A percentile compares a stretch with the other conserved stretches of the same genome.
phyloP scores from a whole-genome alignment of 2,329 filamentous ascomycete genomes.

The Pseudocercospora musae region DNA sequence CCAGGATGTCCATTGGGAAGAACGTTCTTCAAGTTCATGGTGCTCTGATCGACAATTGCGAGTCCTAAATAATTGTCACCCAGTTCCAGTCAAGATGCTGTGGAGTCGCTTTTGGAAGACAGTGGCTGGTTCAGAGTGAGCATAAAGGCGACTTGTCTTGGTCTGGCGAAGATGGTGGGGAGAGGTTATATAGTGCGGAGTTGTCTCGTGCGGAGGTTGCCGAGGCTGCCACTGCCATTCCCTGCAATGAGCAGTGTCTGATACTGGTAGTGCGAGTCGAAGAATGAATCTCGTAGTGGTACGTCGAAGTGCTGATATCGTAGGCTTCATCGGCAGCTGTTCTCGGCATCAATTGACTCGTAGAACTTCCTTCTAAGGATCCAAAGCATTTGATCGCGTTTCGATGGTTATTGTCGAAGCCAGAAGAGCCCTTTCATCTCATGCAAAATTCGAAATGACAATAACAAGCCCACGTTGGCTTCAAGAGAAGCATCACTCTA shows the following conservation, averaged over 20 bases:
- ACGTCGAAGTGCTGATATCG: background rate
- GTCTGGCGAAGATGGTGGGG: background rate
- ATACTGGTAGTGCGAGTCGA: background rate
- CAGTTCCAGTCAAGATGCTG: background rate
- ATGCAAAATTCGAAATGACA: background rate
- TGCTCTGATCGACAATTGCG: background rate
- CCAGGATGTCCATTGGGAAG: constrained; percentile 7
- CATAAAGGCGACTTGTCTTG: background rate
- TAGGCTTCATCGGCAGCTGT: background rate
- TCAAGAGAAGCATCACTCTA: background rate
- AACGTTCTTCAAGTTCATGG: background rate
- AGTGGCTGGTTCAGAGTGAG: background rate
- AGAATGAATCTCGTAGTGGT: background rate
- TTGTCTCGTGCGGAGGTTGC: background rate
- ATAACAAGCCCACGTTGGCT: background rate
- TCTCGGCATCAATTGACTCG: background rate
- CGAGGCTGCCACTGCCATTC: background rate
- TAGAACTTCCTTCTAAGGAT: background rate
- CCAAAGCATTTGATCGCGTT: background rate
- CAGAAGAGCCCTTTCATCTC: background rate
- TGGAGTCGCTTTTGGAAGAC: background rate
- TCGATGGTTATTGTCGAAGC: background rate
- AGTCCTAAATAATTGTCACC: background rate
- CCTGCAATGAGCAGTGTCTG: no score
- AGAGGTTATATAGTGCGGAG: background rate